Conservation (phyloP, 192 early-diverging fungal species). For the Coemansia sp. region DNA sequence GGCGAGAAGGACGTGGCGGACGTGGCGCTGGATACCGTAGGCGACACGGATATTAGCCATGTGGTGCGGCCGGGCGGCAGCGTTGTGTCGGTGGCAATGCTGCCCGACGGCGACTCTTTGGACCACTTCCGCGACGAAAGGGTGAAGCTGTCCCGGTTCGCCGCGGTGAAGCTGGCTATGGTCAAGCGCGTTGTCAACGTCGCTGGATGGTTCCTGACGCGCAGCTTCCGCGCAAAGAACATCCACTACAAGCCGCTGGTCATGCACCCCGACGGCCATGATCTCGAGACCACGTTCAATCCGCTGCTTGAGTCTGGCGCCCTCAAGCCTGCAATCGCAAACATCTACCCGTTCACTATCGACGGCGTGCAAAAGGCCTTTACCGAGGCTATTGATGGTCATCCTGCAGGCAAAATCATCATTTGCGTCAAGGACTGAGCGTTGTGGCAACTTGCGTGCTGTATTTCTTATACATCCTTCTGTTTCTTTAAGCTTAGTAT, state of each 20-base stretch:
- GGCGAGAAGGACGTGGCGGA: conserved; percentile 34
- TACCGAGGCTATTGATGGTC: conserved; percentile 35
- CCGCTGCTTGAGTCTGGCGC: conserved; percentile 32
- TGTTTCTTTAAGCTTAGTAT: no score
- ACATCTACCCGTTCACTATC: conserved; percentile 39
- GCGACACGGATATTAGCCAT: conserved; percentile 24
- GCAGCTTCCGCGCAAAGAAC: conserved; percentile 23
- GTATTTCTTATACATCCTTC: no score
- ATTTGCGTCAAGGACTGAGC: conserved; percentile 37
- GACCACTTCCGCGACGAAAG: conserved; percentile 13
- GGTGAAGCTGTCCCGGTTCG: background rate
- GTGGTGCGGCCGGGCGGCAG: conserved; percentile 21
- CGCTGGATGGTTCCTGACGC: conserved; percentile 14
- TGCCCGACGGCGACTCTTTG: conserved; percentile 20
- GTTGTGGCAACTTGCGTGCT: no score
- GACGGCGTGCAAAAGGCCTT: conserved; percentile 46
- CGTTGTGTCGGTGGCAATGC: conserved; percentile 31
- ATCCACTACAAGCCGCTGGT: conserved; percentile 22
- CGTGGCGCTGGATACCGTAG: conserved; percentile 45
- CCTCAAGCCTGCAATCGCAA: conserved; percentile 45
- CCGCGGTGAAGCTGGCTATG: conserved; percentile 8
- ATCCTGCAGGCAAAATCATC: conserved; percentile 54
- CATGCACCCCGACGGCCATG: conserved; percentile 24
- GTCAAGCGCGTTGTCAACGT: conserved; percentile 1
- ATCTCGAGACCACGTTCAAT: conserved; percentile 43